Evolutionary conservation across 2,329 filamentous ascomycete species (phyloP), one percentile per base, ranked within the genome.

Genomic region (Botrytis sinoallii): DNA sequence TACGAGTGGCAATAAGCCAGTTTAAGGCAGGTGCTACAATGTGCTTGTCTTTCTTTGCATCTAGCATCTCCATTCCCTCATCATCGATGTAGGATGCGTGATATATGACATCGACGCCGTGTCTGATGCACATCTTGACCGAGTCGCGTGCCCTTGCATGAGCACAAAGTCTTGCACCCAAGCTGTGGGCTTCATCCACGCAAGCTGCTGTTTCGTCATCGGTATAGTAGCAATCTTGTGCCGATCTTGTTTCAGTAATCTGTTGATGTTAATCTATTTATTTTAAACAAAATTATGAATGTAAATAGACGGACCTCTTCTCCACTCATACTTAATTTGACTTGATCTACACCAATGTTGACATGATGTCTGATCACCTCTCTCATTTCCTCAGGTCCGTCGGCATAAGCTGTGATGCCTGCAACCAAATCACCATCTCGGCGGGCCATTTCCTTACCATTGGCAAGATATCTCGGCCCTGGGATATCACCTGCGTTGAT

Each of bases 401-500:
- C 83, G 0, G 81, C 82, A 72, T 74, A 79, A 16, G 78, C 78
- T 7, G 79, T 82, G 55, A 83, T 83, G 4, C 79, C 76, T 61
- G 75, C 57, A 7, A 85, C 82, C 0, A 87, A 79, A 20, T 85
- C 85, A 0, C 85, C 86, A 72, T 83, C 84, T 29, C 79, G 79
- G 9, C 80, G 78, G 3, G 85, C 84, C 71, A 87, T 86, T 76
- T 88, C 86, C 74, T 84, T 83, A 0, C 83, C 84, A 76, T 86
- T 88, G 1, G 85, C 84, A 0, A 87, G 80, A 71, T 82, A 85
- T 25, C 85, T 80, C 4, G 85, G 85, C 1, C 85, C 86, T 1
- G 85, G 84, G 9, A 87, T 83, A 70, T 84, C 79, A 0, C 85
- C 86, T 1, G 81, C 81, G 48, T 87, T 86, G 75, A 88, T 87